Conservation (phyloP, 345 rosid genomes). For the Populus simonii region DNA sequence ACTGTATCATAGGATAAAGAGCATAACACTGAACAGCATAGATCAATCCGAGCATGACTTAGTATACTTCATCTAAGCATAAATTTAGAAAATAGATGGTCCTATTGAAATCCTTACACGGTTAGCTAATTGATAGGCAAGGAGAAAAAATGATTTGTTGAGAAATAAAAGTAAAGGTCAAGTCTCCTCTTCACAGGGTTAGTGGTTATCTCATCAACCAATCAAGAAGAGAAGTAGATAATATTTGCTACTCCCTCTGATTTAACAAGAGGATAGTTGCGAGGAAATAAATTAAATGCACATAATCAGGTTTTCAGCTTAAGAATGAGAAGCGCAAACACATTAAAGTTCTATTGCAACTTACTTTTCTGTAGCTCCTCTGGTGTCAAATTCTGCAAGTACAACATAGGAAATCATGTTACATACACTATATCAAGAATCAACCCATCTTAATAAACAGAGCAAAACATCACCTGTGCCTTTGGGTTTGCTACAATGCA, state of each 20-base stretch:
- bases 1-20: neutral
- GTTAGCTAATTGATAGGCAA: neutral
- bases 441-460: neutral
- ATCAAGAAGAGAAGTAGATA: neutral
- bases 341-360: conserved; percentile 13
- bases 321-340: neutral
- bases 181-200: neutral
- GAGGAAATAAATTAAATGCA: neutral
- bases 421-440: conserved; percentile 1
- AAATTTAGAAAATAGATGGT: neutral
- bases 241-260: neutral
- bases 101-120: neutral
- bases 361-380: conserved; percentile 81
- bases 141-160: neutral
- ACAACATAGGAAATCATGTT: conserved; percentile 18
- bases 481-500: conserved; percentile 81
- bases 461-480: conserved; percentile 46
- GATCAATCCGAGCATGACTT: neutral
- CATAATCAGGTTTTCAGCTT: neutral
- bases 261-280: neutral
- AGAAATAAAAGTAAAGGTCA: neutral
- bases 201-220: neutral
- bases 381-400: conserved; percentile 71
- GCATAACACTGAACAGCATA: neutral
- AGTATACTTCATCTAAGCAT: neutral